A percentile compares a stretch with the other conserved stretches of the same genome.
phyloP scores from a whole-genome alignment of 768 basidiomycete species.

The Kwoniella mangroviensis region DNA sequence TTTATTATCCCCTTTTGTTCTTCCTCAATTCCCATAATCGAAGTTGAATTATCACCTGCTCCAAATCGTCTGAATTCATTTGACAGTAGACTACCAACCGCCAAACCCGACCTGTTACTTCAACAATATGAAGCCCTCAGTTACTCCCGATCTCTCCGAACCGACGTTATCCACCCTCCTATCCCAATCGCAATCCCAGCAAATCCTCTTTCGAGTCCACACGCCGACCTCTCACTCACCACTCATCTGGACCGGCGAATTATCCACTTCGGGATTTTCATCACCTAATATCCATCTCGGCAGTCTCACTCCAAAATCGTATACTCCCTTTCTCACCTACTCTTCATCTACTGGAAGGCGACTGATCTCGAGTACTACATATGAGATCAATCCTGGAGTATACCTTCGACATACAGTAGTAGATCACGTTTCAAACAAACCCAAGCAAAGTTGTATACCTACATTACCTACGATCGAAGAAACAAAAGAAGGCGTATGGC shows the following conservation, averaged over 20 bases:
- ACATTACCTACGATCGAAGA: constrained; percentile 18
- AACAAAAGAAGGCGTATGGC: constrained; percentile 3
- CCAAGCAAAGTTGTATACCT: constrained; percentile 16
- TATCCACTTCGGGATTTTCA: constrained; percentile 15
- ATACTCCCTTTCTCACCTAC: background rate
- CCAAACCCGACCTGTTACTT: too few species aligned
- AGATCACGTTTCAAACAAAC: constrained; percentile 20
- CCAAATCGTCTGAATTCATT: too few species aligned
- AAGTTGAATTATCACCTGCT: too few species aligned
- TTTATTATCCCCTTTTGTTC: too few species aligned
- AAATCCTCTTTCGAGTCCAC: constrained; percentile 18
- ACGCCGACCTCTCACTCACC: constrained; percentile 7
- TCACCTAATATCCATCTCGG: constrained; percentile 16
- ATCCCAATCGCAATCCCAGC: background rate
- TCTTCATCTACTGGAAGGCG: background rate
- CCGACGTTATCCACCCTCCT: background rate
- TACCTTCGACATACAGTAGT: constrained; percentile 25
- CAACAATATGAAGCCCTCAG: background rate
- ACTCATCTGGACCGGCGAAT: constrained; percentile 9
- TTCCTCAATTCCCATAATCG: too few species aligned
- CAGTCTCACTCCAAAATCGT: constrained; percentile 1
- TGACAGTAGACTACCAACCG: too few species aligned
- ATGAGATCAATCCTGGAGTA: background rate
- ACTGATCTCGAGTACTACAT: background rate
- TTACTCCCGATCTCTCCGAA: background rate